Conservation (phyloP, 768 basidiomycete species). For the Termitomyces sp. region DNA sequence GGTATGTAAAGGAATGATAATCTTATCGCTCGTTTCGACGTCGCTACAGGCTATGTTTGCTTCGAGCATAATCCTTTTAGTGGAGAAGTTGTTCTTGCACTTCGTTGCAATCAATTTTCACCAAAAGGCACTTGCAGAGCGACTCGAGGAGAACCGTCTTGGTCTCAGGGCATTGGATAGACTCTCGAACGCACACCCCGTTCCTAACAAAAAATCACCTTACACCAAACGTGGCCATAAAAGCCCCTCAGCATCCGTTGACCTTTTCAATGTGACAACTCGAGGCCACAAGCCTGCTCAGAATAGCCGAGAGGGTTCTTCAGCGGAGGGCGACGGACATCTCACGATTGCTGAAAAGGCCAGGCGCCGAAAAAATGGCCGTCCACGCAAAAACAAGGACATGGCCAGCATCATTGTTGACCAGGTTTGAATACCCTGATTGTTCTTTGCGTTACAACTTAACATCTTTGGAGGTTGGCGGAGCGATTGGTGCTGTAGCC, state of each 20-base stretch:
- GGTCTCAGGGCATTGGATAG: constrained; percentile 67
- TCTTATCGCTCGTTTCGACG: constrained; percentile 2
- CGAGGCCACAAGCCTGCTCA: constrained; percentile 12
- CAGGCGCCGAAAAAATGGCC: constrained; percentile 21
- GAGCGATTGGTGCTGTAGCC: constrained; percentile 65
- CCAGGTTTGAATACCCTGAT: constrained; percentile 33
- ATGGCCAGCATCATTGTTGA: constrained; percentile 69
- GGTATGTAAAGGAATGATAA: constrained; percentile 26
- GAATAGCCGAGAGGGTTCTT: constrained; percentile 10
- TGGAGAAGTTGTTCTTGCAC: constrained; percentile 56
- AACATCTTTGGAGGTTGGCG: constrained; percentile 37
- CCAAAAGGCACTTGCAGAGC: constrained; percentile 68
- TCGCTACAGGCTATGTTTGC: constrained; percentile 37
- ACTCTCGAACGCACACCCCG: constrained; percentile 60
- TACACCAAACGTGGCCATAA: constrained; percentile 44
- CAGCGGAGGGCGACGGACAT: constrained; percentile 12
- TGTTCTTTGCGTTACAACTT: neutral
- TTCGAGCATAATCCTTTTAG: constrained; percentile 35
- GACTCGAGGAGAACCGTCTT: constrained; percentile 62
- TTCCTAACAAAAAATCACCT: constrained; percentile 29
- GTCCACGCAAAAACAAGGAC: constrained; percentile 40
- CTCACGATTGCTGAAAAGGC: constrained; percentile 1
- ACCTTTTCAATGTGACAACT: constrained; percentile 18
- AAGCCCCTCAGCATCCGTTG: constrained; percentile 30
- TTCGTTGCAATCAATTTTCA: constrained; percentile 81